Evolutionary conservation across 179 eudicot genomes (phyloP), one percentile per base, ranked within the genome.

Genomic region (Actinidia chinensis): DNA sequence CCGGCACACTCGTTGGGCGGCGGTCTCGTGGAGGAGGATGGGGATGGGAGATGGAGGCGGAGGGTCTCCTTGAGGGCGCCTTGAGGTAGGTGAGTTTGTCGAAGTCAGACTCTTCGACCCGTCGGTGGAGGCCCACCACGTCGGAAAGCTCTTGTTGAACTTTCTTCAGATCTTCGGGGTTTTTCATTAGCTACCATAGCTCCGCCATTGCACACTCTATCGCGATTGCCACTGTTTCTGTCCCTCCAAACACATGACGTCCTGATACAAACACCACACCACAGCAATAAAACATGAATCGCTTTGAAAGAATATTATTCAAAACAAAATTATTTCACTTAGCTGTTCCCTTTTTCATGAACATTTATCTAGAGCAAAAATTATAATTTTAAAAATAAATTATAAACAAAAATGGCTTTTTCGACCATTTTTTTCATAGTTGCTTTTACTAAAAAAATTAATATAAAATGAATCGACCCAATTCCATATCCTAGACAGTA

Each of bases 221-320:
- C 0, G 93, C 91, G 2, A 89, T 88, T 4, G 96, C 93, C 12
- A 90, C 93, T 0, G 96, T 91, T 75, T 91, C 96, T 0, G 96
- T 91, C 23, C 96, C 96, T 6, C 91, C 96, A 79, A 88, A 84
- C 90, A n/a, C n/a, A 91, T 88, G 25, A 91, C 93, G 77, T 91
- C 93, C 97, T 91, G 77, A 48, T 58, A 36, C 63, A 47, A n/a
- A 52, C 36, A 46, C 6, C 33, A 58, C 3, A 74, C 67, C 36
- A 10, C 48, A 73, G 46, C 74, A 52, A 15, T 5, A 55, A 55
- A 4, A 55, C 8, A 55, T n/a, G n/a, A 55, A 55, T 55, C 23
- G 4, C 17, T 55, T 17, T 55, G 60, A n/a, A n/a, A n/a, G n/a
- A n/a, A n/a, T n/a, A n/a, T n/a, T n/a, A n/a, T n/a, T n/a, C n/a